Conservation (phyloP, 140 eudicot species). For the Anethum foeniculum region DNA sequence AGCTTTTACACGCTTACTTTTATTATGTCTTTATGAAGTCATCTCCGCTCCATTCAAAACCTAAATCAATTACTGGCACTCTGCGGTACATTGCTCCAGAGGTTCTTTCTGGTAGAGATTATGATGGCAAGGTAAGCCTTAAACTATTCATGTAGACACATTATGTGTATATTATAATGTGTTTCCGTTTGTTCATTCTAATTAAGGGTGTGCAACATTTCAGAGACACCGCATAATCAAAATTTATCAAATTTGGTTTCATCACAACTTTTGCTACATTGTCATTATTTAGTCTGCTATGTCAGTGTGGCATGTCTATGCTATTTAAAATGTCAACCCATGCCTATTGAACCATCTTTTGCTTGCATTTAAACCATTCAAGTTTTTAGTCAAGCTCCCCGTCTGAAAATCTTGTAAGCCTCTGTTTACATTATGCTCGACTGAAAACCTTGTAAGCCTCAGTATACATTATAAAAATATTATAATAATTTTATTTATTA, state of each 20-base stretch:
- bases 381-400: not conserved
- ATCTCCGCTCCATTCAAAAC: conserved; percentile 86
- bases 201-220: not conserved
- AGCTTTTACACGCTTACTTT: not conserved
- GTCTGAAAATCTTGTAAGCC: not conserved
- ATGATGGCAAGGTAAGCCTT: conserved; percentile 77
- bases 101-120: conserved; percentile 62
- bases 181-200: not conserved
- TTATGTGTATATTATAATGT: not conserved
- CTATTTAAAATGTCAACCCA: not conserved
- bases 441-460: not conserved
- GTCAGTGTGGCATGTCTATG: not conserved
- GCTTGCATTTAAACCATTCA: not conserved
- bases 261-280: no score
- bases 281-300: not conserved
- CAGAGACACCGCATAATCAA: not conserved
- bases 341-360: not conserved
- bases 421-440: not conserved
- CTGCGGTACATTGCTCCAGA: conserved; percentile 99
- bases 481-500: no score
- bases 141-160: not conserved
- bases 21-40: conserved; percentile 32
- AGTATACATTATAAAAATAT: not conserved
- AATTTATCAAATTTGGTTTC: not conserved
- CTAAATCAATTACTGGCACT: conserved; percentile 93